phyloP scores from a whole-genome alignment of 768 basidiomycete genomes.

The Gloeophyllum trabeum region DNA sequence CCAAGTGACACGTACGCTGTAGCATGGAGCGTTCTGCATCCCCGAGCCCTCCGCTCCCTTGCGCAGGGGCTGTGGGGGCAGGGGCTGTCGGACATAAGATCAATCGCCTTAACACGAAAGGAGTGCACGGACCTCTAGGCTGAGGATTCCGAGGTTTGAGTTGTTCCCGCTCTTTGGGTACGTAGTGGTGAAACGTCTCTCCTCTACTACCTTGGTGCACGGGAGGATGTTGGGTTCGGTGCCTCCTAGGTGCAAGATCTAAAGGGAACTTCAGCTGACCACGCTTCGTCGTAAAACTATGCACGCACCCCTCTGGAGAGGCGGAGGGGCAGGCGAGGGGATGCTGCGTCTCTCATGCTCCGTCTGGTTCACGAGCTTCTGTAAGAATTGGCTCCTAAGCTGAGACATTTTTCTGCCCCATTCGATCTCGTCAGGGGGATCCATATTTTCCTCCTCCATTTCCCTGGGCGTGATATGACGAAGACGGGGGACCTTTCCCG shows the following conservation, averaged over 20 bases:
- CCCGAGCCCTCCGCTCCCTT: no score
- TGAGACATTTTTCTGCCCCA: constrained; percentile 71
- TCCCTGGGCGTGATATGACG: constrained; percentile 44
- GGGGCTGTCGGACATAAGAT: no score
- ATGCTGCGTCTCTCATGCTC: constrained; percentile 25
- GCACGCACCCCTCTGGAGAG: constrained; percentile 6
- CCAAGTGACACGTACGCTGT: constrained; percentile 23
- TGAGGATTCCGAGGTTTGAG: constrained; percentile 4
- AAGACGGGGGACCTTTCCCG: constrained; percentile 55
- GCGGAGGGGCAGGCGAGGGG: constrained; percentile 14
- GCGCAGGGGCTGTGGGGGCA: no score
- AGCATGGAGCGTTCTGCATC: constrained; percentile 30
- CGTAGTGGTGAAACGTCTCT: constrained; percentile 12
- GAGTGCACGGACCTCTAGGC: constrained; percentile 6
- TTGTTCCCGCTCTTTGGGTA: constrained; percentile 9
- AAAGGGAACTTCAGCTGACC: neutral
- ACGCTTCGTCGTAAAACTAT: neutral
- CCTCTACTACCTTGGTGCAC: constrained; percentile 8
- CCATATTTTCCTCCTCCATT: constrained; percentile 58
- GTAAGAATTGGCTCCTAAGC: constrained; percentile 59
- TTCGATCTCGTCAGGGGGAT: constrained; percentile 64
- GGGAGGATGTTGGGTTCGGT: constrained; percentile 8
- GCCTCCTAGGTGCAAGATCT: constrained; percentile 3
- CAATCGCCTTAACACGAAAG: neutral
- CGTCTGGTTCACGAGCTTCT: constrained; percentile 45